Base-by-base conservation (phyloP, 352 stramenopile species). In the Pythium sukuiense region DNA sequence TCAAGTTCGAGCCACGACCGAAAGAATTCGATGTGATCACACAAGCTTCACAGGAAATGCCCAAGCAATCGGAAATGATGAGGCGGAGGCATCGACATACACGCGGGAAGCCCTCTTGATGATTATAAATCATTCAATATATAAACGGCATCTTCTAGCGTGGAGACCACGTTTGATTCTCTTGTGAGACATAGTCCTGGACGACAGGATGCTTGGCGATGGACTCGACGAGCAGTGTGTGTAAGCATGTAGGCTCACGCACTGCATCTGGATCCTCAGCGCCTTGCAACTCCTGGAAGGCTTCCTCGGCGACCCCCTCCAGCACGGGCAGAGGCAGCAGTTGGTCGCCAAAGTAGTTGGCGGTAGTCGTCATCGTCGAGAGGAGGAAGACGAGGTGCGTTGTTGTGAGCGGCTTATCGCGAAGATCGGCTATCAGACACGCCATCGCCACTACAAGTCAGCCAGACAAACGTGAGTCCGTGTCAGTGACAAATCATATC, bases 341-440 rank as follows among this genome's bases (percentile, higher is more conserved):
- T 6, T 74, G 80, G 52, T 91, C 81, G 13, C 83, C 81, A 62
- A 89, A 91, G 61, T 75, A 91, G 14, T 77, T 77, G 30, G 77
- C 77, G 12, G 79, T 57, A 0, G 71, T 71, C 18, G 71, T 62
- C 41, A 88, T 59, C 1, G 83, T 87, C 46, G 71, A 80, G 6
- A 89, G 29, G 0, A 82, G 55, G 41, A 89, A 89, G 9, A 63
- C 43, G n/a, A 88, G 48, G 13, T 72, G 60, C 33, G 77, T 67
- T 18, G 67, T 58, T 6, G 14, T 66, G 9, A 74, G 24, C 14
- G 62, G 33, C 8, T n/a, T 74, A 41, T 60, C 49, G 20, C 67
- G 65, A 43, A 73, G 55, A 14, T 69, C 41, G 0, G 55, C 48
- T 6, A 58, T 20, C 16, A 79, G 43, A 45, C 65, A 56, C 29